phyloP scores from a whole-genome alignment of 148 eudicot genomes.

The Rhododendron henanense region DNA sequence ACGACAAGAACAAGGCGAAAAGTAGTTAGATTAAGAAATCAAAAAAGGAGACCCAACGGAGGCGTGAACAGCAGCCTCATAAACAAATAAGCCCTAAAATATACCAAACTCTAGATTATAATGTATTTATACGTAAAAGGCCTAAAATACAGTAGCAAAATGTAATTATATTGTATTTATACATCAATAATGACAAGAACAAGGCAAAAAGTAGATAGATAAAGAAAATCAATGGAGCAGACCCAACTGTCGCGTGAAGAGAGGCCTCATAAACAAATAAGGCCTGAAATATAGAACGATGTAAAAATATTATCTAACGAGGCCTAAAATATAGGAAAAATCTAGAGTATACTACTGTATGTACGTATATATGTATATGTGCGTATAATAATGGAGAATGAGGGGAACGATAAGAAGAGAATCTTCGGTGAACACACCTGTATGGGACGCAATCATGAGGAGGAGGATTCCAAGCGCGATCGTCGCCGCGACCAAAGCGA shows the following conservation, averaged over 20 bases:
- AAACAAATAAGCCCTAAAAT: neutral
- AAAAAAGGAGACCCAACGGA: neutral
- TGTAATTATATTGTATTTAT: too few species aligned
- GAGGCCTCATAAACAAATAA: neutral
- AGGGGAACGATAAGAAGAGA: neutral
- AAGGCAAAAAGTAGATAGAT: neutral
- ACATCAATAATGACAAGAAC: neutral
- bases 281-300: neutral
- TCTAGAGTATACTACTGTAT: neutral
- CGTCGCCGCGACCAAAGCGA: slow-evolving; percentile 35
- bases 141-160: neutral
- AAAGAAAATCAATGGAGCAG: neutral
- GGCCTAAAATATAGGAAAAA: neutral
- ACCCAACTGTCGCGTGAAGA: neutral
- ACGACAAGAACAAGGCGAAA: neutral
- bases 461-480: slow-evolving; percentile 22
- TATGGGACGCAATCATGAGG: slow-evolving; percentile 11
- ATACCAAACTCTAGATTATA: neutral
- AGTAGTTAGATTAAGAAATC: neutral
- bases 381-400: neutral
- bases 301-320: neutral
- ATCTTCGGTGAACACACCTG: slow-evolving; percentile 23
- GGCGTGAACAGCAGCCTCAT: neutral
- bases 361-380: neutral
- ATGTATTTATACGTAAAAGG: neutral